phyloP scores from a whole-genome alignment of 140 eudicot species.

The Bidens hawaiensis region DNA sequence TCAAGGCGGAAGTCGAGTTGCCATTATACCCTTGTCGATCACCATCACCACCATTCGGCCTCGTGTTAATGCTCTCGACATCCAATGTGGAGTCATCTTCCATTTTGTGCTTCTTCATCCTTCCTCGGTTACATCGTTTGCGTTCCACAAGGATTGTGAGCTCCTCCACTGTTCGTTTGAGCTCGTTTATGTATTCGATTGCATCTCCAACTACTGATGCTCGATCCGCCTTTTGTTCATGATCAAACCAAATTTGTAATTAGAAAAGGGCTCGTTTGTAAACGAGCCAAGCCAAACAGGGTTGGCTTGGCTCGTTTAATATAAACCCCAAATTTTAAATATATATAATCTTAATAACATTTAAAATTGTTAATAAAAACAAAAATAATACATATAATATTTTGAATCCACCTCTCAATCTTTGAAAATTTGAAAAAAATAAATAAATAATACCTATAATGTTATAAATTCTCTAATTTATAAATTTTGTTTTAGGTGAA shows the following conservation, averaged over 20 bases:
- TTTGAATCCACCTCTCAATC: too few relatives aligned
- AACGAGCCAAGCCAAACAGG: too few relatives aligned
- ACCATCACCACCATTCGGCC: constrained; percentile 34
- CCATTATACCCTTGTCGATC: constrained; percentile 46
- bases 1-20: constrained; percentile 39
- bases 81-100: constrained; percentile 51
- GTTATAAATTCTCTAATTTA: too few relatives aligned
- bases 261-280: too few relatives aligned
- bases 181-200: constrained; percentile 80
- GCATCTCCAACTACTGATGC: constrained; percentile 92
- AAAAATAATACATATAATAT: too few relatives aligned
- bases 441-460: too few relatives aligned
- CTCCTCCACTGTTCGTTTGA: constrained; percentile 69
- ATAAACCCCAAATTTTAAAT: too few relatives aligned
- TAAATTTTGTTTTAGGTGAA: too few relatives aligned
- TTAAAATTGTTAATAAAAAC: too few relatives aligned
- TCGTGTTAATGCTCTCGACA: constrained; percentile 39
- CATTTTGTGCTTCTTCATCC: constrained; percentile 58
- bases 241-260: not conserved
- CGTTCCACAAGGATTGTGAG: constrained; percentile 69
- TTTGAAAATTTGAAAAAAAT: too few relatives aligned
- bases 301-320: too few relatives aligned
- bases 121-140: constrained; percentile 60
- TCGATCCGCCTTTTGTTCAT: constrained; percentile 60
- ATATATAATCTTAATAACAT: too few relatives aligned